These are phyloP conservation scores for Sporothrix inflata DNA, from an alignment of 2,329 filamentous ascomycete species.

Conservation along the genomic window DNA sequence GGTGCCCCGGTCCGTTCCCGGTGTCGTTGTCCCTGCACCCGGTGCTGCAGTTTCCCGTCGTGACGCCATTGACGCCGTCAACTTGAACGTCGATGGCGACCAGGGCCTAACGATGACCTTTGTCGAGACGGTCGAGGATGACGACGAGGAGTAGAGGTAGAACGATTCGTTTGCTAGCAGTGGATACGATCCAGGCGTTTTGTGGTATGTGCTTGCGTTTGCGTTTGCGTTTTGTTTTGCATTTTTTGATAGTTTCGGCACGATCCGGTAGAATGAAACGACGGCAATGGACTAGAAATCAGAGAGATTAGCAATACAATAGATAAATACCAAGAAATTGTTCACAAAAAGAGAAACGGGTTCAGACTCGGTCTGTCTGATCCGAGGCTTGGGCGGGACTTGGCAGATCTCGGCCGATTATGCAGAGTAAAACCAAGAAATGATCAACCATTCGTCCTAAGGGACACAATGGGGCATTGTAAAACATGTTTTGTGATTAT, in stretches of 20 bases:
- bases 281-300: conserved; percentile 2
- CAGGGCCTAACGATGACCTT: conserved; percentile 54
- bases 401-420: conserved; percentile 25
- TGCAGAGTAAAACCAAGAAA: neutral
- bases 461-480: neutral
- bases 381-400: conserved; percentile 21
- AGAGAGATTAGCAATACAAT: neutral
- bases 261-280: conserved; percentile 19
- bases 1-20: neutral
- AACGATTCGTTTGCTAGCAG: too few relatives aligned
- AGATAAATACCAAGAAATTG: neutral
- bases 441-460: neutral
- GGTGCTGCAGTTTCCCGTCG: conserved; percentile 32
- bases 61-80: conserved; percentile 47
- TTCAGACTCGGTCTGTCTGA: conserved; percentile 13
- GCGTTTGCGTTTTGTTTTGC: neutral
- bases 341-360: conserved; percentile 2
- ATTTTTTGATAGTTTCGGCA: conserved; percentile 9
- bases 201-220: conserved; percentile 7
- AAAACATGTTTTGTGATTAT: conserved; percentile 16
- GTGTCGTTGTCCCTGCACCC: conserved; percentile 7
- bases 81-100: conserved; percentile 49
- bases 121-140: conserved; percentile 45
- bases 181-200: neutral
- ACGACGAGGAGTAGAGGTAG: conserved; percentile 18